Base-by-base conservation (phyloP, 2,329 filamentous ascomycete species). In the Ploettnerulaceae sp. region DNA sequence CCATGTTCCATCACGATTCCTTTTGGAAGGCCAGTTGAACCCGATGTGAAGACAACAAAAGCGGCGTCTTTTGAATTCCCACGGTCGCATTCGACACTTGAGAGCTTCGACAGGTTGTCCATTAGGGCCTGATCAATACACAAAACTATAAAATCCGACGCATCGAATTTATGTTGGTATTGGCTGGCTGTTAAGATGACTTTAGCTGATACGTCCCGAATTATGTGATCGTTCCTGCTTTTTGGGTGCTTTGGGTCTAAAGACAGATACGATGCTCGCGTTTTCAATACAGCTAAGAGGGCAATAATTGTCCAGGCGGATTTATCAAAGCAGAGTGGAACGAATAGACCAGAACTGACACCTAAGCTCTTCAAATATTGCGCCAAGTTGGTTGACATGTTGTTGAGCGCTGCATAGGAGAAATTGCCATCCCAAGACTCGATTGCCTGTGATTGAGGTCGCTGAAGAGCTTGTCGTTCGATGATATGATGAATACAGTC, bases 11-110 rank as follows among this genome's bases (percentile, higher is more conserved):
- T 28, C 11, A 52, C 39, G 7, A 57, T 44, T 3, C 48, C 53
- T 15, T 60, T 60, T 5, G 57, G 57, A 14, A 25, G 47, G 5
- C 56, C 57, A 5, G 57, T 57, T 26, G 64, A 67, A 17, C 68
- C 53, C 5, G 64, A 58, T 8, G 54, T 41, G 21, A 48, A 43
- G 12, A 35, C 22, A 15, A 35, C 34, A 29, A 38, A 45, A 32
- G 32, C 38, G 2, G 33, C 33, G 34, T 43, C 21, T 3, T 24
- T 39, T 26, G 36, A 18, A 9, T 39, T 39, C 8, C 24, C 36
- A 20, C 24, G 15, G 21, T 3, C 20, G 15, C 5, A 7, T 21
- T 39, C 15, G 2, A 29, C n/a, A 11, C 24, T 21, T 7, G 36
- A 20, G 14, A 15, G 15, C 7, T 24, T 18, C 2, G 24, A 11